Evolutionary conservation across 495 filamentous ascomycete species (phyloP), one percentile per base, ranked within the genome.

Genomic region (Podospora australis): DNA sequence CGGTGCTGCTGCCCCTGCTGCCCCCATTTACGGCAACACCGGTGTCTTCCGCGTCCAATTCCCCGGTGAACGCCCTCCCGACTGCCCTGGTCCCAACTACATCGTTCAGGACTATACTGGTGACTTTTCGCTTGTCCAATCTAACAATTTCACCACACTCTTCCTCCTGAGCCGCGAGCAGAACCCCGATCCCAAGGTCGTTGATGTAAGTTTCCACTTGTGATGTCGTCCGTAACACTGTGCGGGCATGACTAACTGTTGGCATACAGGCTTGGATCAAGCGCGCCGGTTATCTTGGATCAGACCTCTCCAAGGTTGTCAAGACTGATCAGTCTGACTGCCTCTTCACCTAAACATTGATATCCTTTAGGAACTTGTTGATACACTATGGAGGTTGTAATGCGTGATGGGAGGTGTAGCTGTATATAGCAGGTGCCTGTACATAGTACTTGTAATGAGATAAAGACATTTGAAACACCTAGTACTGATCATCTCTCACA

Each of bases 21-120:
- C 20, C 6, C 49, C 54, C 9, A 16, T 49, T 39, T 56, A 56
- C 16, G 54, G 54, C 6, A 46, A 44, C 20, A 34, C 44, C 2
- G 54, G 54, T 17, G 54, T 53, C 23, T 56, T 53, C 50, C 25
- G 39, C n/a, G 54, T 56, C 5, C 54, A 53, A 40, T 56, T 56
- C 16, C 54, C 54, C 45, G 21, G 26, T 22, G 38, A 56, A 45
- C 39, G 38, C 4, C 39, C 54, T n/a, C 49, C 54, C 0, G 54
- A 53, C 34, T 56, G 54, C 46, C 54, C 54, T 10, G 54, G 54
- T 2, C 54, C 54, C 23, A 56, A 56, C 50, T 56, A 56, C 46
- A 56, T 56, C 22, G 54, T 56, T 9, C 54, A 56, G 26, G 54
- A 52, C 35, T 53, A 52, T 40, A 53, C 54, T 1, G 54, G 49